phyloP scores from a whole-genome alignment of 192 early-diverging fungal genomes.

The Cetraspora pellucida region DNA sequence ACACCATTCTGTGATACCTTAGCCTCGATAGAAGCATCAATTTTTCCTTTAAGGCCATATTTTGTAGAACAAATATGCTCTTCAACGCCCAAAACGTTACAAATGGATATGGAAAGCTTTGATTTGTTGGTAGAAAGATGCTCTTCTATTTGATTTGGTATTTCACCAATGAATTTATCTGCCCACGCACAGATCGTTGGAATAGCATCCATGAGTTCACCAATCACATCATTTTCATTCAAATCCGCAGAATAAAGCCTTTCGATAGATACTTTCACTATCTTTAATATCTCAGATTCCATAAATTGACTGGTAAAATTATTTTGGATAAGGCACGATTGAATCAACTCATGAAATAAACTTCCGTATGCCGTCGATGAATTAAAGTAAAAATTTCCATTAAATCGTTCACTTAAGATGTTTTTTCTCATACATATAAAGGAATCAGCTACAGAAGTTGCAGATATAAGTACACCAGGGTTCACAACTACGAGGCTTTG shows the following conservation, averaged over 20 bases:
- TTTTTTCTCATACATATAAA: conserved; percentile 78
- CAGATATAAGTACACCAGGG: conserved; percentile 80
- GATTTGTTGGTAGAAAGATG: conserved; percentile 26
- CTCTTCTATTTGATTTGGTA: conserved; percentile 19
- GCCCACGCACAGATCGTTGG: conserved; percentile 20
- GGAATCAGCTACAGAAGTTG: conserved; percentile 74
- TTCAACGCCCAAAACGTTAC: conserved; percentile 82
- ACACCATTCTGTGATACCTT: conserved; percentile 26
- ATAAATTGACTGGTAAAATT: conserved; percentile 63
- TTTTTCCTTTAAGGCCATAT: conserved; percentile 91
- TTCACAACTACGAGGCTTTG: conserved; percentile 69
- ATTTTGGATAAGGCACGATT: conserved; percentile 59
- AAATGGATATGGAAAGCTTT: conserved; percentile 43
- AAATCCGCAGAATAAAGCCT: conserved; percentile 76
- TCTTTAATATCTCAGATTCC: conserved; percentile 43
- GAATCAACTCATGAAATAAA: conserved; percentile 83
- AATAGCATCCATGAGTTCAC: not conserved
- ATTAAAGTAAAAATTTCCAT: conserved; percentile 45
- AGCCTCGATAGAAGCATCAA: conserved; percentile 74
- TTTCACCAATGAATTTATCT: conserved; percentile 44
- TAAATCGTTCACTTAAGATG: conserved; percentile 71
- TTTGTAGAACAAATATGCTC: conserved; percentile 90
- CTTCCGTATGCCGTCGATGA: conserved; percentile 70
- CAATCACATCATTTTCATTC: conserved; percentile 39
- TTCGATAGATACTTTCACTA: conserved; percentile 59